Base-by-base conservation (phyloP, 305 asterid species). In the Fraxinus angustifolia region DNA sequence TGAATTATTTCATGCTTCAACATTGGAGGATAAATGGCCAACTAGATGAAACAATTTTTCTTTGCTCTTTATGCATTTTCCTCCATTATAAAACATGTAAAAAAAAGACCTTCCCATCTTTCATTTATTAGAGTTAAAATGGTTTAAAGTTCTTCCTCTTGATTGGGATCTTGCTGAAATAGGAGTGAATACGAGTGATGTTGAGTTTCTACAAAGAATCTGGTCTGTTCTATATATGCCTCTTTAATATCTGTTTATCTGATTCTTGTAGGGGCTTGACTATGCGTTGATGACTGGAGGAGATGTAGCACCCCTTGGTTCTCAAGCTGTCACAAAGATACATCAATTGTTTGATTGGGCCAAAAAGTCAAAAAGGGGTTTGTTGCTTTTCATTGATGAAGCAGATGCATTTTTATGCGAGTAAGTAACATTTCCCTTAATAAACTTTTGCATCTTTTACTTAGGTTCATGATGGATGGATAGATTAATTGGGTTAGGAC, bases 371-470 rank as follows among this genome's bases (percentile, higher is more conserved):
- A 92, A 90, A 76, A 90, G 79, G 90, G 99, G 99, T 79, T 86
- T 93, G 80, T 83, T 95, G 85, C 98, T 95, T 84, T 95, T 95
- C 87, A 93, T 95, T 40, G 99, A 93, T 71, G 99, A 95, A 90
- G 99, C 99, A 40, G 99, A 95, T 88, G 99, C 99, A 75, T 95
- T 95, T 88, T 90, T 95, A 87, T 93, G 99, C 91, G 98, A 95
- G 99, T 95, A 91, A 88, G 99, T 90, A 73, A 34, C 31, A 21
- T 67, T 73, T 68, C 82, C 45, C 23, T 8, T 1, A 14, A 48
- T 48, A 14, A 48, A 48, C 6, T 50, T 50, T 50, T 50, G 60
- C 21, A 50, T 50, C 60, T 16, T 50, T 16, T 50, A 58, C 28
- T 58, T 58, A 28, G 30, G 68, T 45, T 45, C 1, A 45, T 45